phyloP scores from a whole-genome alignment of 768 basidiomycete species.

The Suillus subaureus region DNA sequence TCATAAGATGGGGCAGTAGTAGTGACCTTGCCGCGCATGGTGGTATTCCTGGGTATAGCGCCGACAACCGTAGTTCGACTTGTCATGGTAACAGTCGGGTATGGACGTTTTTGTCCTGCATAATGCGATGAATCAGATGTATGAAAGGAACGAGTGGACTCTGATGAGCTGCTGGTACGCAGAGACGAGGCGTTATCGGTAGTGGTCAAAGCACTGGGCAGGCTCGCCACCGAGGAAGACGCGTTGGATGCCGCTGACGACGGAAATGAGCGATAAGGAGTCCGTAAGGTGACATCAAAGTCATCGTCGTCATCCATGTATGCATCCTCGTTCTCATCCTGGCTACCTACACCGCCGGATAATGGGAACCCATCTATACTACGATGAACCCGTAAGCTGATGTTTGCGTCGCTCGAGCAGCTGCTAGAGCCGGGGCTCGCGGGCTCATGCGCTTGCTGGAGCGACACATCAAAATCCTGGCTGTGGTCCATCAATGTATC shows the following conservation, averaged over 20 bases:
- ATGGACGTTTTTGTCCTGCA: constrained; percentile 46
- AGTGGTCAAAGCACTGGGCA: constrained; percentile 38
- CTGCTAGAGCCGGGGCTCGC: constrained; percentile 58
- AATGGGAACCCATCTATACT: constrained; percentile 10
- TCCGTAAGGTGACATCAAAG: constrained; percentile 68
- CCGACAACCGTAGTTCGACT: not conserved
- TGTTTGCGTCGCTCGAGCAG: constrained; percentile 60
- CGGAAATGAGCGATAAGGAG: constrained; percentile 47
- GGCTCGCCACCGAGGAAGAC: constrained; percentile 28
- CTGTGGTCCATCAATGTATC: constrained; percentile 26
- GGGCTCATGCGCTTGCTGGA: constrained; percentile 65
- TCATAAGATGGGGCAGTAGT: constrained; percentile 4
- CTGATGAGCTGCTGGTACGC: constrained; percentile 43
- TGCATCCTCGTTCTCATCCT: constrained; percentile 25
- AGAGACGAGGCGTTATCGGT: constrained; percentile 40
- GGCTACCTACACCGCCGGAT: constrained; percentile 28
- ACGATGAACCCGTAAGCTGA: constrained; percentile 42
- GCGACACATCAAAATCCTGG: constrained; percentile 73
- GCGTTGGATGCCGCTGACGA: constrained; percentile 22
- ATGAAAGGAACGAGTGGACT: constrained; percentile 39
- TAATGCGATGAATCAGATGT: constrained; percentile 35
- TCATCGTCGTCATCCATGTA: constrained; percentile 48
- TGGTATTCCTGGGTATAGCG: constrained; percentile 25
- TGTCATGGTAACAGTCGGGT: constrained; percentile 13
- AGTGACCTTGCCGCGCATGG: constrained; percentile 27